Evolutionary conservation across 208 protist species (phyloP), one percentile per base, ranked within the genome.

Genomic region (Leishmania aethiopica): DNA sequence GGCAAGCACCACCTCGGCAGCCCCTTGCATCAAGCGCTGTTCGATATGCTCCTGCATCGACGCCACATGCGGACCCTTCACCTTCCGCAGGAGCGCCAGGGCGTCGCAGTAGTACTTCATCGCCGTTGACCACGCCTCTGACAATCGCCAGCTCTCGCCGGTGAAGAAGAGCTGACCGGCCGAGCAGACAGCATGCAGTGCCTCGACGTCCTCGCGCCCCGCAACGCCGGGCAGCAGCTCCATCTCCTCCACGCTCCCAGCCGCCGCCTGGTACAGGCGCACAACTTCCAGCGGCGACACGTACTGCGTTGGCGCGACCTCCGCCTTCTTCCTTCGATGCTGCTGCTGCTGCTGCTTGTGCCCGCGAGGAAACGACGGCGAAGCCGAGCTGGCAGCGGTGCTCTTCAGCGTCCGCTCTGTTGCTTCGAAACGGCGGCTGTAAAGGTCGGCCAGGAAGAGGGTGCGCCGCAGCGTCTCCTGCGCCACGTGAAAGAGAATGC

Each of bases 261-360:
- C 73, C 25, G 87, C 94, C 3, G 93, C 88, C 82, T 94, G 88
- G 83, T 94, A 97, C 22, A 97, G 88, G 0, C 93, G 94, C 62
- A 94, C 91, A 60, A 97, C 90, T 84, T 97, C 92, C n/a, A 95
- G 83, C 28, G 94, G 92, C 1, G 93, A 96, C 35, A 91, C 94
- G 73, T 90, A 96, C 84, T 96, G 94, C 77, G 86, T 78, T 15
- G 91, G 86, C 8, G 88, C 49, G 25, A 97, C 74, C 55, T 92
- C 93, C 35, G 78, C 85, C 74, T 89, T 89, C 66, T 86, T 86
- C 51, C 25, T 84, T 17, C 79, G 80, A 51, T 57, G 51, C 67
- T 64, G 60, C 59, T n/a, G n/a, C n/a, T 64, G 62, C 45, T 51
- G 76, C 37, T 51, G 73, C 28, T 49, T 76, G 79, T 77, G 73